Conservation (phyloP, 2,329 filamentous ascomycete genomes). For the Cercospora sojina region DNA sequence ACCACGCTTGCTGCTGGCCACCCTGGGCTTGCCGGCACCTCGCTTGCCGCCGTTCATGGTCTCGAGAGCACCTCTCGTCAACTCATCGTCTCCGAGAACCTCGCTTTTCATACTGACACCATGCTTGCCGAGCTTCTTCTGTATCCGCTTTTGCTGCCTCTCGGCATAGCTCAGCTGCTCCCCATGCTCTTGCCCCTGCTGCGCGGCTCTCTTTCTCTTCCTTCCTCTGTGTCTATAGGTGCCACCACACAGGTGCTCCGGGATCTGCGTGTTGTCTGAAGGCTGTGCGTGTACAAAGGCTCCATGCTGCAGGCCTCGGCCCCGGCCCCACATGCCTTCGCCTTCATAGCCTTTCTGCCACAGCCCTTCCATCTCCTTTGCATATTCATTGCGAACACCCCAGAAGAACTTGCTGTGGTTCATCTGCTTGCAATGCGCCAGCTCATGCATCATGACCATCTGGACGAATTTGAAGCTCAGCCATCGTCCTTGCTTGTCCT, state of each 20-base stretch:
- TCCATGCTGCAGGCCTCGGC: conserved; percentile 61
- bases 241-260: conserved; percentile 73
- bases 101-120: conserved; percentile 59
- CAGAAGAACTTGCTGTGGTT: conserved; percentile 82
- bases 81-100: conserved; percentile 67
- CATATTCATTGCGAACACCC: conserved; percentile 72
- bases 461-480: conserved; percentile 80
- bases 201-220: conserved; percentile 51
- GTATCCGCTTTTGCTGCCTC: conserved; percentile 67
- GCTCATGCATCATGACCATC: conserved; percentile 94
- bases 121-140: conserved; percentile 81
- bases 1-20: conserved; percentile 71
- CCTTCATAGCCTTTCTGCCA: conserved; percentile 72
- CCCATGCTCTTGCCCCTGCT: conserved; percentile 43
- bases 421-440: conserved; percentile 89
- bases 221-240: conserved; percentile 63
- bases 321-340: conserved; percentile 80
- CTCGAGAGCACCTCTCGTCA: conserved; percentile 64
- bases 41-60: conserved; percentile 53
- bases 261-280: conserved; percentile 47
- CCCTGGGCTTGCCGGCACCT: conserved; percentile 65
- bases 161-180: conserved; percentile 64
- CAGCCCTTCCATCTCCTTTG: conserved; percentile 66
- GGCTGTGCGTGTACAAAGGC: conserved; percentile 62
- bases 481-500: conserved; percentile 65